Percentiles rank a stretch among this genome's conserved stretches.
Conservation (phyloP, 495 filamentous ascomycete genomes). For the Aspergillus bertholletiae region DNA sequence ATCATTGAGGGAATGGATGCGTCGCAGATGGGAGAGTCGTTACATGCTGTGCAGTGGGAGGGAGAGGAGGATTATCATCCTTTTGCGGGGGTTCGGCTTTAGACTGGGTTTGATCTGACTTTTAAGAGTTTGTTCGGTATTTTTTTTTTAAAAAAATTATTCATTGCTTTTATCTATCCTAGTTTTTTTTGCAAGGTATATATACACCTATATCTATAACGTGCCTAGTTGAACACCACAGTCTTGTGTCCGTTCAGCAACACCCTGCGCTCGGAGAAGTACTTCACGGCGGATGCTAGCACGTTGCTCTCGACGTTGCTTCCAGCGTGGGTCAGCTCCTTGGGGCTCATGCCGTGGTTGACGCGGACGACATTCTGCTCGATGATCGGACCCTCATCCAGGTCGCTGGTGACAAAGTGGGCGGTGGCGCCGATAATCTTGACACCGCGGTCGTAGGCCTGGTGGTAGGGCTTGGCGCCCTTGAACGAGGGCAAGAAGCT, state of each 20-base stretch:
- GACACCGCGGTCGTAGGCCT: constrained; percentile 72
- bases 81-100: constrained; percentile 23
- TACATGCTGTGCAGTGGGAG: constrained; percentile 35
- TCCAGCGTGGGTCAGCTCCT: constrained; percentile 67
- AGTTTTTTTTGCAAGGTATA: background rate
- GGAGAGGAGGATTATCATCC: constrained; percentile 44
- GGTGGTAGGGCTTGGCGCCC: constrained; percentile 78
- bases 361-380: constrained; percentile 71
- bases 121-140: too few relatives aligned
- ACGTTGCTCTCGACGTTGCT: constrained; percentile 75
- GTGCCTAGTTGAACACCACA: constrained; percentile 59
- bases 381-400: constrained; percentile 77
- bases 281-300: constrained; percentile 68
- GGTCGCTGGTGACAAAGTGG: constrained; percentile 71
- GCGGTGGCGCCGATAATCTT: constrained; percentile 79
- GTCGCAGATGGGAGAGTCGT: constrained; percentile 45
- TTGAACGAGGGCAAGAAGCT: constrained; percentile 76
- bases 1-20: constrained; percentile 44
- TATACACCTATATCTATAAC: background rate
- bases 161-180: too few relatives aligned
- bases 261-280: constrained; percentile 66
- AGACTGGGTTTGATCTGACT: background rate
- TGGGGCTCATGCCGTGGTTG: constrained; percentile 65
- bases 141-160: too few relatives aligned
- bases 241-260: constrained; percentile 71